A percentile compares a stretch with the other conserved stretches of the same genome.
phyloP scores from a whole-genome alignment of 1,284 basidiomycete species.

The Naganishia sp. region DNA sequence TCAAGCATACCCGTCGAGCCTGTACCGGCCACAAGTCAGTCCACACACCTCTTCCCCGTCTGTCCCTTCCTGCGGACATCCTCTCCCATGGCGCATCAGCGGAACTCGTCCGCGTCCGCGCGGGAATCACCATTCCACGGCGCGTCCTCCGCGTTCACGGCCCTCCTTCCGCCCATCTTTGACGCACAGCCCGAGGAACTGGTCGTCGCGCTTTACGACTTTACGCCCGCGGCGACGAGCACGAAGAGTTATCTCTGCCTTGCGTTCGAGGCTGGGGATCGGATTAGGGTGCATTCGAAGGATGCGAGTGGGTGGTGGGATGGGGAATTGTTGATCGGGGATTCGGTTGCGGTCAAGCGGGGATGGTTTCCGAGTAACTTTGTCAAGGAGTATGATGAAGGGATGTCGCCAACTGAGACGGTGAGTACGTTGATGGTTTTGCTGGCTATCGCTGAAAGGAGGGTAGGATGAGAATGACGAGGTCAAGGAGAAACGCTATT shows the following conservation, averaged over 20 bases:
- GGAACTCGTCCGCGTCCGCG: slow-evolving; percentile 3
- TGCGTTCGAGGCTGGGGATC: slow-evolving; percentile 81
- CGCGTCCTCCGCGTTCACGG: slow-evolving; percentile 14
- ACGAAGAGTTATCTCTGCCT: slow-evolving; percentile 69
- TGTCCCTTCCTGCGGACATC: not conserved
- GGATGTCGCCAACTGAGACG: slow-evolving; percentile 5
- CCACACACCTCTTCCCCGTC: not conserved
- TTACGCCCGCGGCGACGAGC: slow-evolving; percentile 61
- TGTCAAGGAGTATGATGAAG: slow-evolving; percentile 42
- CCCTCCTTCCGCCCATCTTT: slow-evolving; percentile 29
- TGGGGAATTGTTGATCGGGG: slow-evolving; percentile 72
- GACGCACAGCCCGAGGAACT: slow-evolving; percentile 43
- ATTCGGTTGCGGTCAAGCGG: slow-evolving; percentile 55
- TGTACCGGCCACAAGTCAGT: too few species aligned
- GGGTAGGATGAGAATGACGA: slow-evolving; percentile 15
- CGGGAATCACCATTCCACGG: not conserved
- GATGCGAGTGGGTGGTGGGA: slow-evolving; percentile 98
- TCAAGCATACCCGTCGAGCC: too few species aligned
- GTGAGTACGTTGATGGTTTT: not conserved
- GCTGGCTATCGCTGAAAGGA: not conserved
- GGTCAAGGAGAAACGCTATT: slow-evolving; percentile 7
- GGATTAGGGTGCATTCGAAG: slow-evolving; percentile 83
- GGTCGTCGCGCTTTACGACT: slow-evolving; percentile 86
- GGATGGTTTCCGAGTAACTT: slow-evolving; percentile 97
- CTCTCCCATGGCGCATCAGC: not conserved